A percentile compares a stretch with the other conserved stretches of the same genome.
Conservation (phyloP, 2,329 filamentous ascomycete genomes). For the Daldinia eschscholtzii region DNA sequence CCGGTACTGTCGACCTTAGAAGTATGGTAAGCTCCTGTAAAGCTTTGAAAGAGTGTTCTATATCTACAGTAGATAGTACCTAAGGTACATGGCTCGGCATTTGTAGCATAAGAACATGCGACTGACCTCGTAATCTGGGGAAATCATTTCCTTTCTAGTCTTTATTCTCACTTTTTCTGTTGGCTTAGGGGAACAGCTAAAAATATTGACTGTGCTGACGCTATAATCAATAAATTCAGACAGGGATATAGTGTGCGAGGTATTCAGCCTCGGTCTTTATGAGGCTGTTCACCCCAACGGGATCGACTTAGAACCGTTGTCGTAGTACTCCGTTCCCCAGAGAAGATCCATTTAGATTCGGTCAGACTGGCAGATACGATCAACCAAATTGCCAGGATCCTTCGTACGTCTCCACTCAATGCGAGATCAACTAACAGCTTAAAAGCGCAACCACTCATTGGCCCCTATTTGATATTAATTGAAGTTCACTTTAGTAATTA, state of each 20-base stretch:
- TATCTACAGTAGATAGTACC: not conserved
- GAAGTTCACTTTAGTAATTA: too few relatives aligned
- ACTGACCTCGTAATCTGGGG: not conserved
- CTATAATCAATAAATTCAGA: not conserved
- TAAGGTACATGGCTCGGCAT: not conserved
- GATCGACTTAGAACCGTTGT: not conserved
- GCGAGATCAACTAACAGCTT: not conserved
- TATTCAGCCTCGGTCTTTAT: not conserved
- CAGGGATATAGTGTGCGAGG: not conserved
- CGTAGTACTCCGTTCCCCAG: not conserved
- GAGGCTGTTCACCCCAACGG: slow-evolving; percentile 8
- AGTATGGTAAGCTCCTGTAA: not conserved
- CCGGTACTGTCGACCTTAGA: not conserved
- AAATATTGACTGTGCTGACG: slow-evolving; percentile 5
- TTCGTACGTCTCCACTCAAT: not conserved
- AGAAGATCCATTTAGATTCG: not conserved
- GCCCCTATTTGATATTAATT: not conserved
- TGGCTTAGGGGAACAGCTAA: not conserved
- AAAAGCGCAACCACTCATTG: not conserved
- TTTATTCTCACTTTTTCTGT: not conserved
- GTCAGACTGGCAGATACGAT: not conserved
- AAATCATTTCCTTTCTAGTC: not conserved
- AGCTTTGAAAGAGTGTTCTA: not conserved
- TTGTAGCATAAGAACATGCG: not conserved
- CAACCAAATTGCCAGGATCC: not conserved